These are phyloP conservation scores for Ceratopteris richardii DNA, from an alignment of 75 land plant species.

Conservation along the genomic window DNA sequence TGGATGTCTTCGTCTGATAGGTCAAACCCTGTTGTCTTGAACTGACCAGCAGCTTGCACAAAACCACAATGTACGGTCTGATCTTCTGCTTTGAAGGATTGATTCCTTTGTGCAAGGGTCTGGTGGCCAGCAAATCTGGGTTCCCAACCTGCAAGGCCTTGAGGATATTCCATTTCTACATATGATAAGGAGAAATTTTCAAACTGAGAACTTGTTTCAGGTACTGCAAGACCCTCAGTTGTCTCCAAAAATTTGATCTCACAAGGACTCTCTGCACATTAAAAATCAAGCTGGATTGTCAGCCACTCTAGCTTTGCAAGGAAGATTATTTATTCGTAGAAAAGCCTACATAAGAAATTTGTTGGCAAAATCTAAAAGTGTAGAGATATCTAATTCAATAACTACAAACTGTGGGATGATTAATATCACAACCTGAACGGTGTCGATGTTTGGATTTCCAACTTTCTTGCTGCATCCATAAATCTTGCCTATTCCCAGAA, in stretches of 20 bases:
- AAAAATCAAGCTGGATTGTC: too few relatives aligned
- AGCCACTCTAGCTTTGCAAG: too few relatives aligned
- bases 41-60: conserved; percentile 62
- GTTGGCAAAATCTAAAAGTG: too few relatives aligned
- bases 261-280: conserved; percentile 70
- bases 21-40: conserved; percentile 84
- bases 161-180: conserved; percentile 52
- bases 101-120: conserved; percentile 56
- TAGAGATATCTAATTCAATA: too few relatives aligned
- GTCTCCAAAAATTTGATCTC: conserved; percentile 64
- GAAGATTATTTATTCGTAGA: too few relatives aligned
- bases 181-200: conserved; percentile 67
- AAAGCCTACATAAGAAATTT: too few relatives aligned
- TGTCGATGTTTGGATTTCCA: too few relatives aligned
- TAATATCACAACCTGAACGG: too few relatives aligned
- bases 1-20: conserved; percentile 61
- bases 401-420: too few relatives aligned
- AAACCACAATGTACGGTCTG: conserved; percentile 93
- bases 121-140: conserved; percentile 96
- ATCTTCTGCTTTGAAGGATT: conserved; percentile 66
- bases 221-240: conserved; percentile 65
- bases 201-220: conserved; percentile 51
- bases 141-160: conserved; percentile 44
- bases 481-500: too few relatives aligned
- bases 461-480: too few relatives aligned